phyloP scores from a whole-genome alignment of 306 rosid genomes.

The Mimosa bimucronata region DNA sequence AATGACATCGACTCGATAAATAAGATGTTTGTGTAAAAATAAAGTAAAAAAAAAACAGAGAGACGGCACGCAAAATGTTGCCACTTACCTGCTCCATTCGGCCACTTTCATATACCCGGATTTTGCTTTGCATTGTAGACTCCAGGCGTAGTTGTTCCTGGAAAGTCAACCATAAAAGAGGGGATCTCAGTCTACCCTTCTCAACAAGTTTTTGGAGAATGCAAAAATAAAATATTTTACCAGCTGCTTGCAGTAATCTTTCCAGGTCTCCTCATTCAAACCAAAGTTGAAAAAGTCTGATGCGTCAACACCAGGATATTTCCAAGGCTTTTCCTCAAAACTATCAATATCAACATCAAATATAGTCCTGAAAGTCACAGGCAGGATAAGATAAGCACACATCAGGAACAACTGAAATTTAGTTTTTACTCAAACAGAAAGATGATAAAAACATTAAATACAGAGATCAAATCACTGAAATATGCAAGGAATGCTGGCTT shows the following conservation, averaged over 20 bases:
- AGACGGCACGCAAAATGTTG: conserved; percentile 21
- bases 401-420: conserved; percentile 9
- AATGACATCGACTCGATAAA: conserved; percentile 32
- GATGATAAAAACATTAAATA: not conserved
- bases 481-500: conserved; percentile 7
- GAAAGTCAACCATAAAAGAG: conserved; percentile 15
- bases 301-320: conserved; percentile 72
- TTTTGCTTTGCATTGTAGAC: conserved; percentile 99
- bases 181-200: conserved; percentile 22
- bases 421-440: conserved; percentile 18
- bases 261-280: conserved; percentile 95
- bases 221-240: conserved; percentile 48
- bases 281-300: conserved; percentile 95
- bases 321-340: conserved; percentile 98
- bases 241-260: conserved; percentile 97
- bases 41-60: not conserved
- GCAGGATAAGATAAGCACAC: conserved; percentile 34
- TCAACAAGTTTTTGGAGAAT: conserved; percentile 23
- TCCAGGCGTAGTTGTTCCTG: conserved; percentile 98
- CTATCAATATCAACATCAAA: conserved; percentile 89
- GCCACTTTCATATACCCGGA: conserved; percentile 97
- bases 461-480: not conserved
- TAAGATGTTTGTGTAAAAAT: conserved; percentile 1
- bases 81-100: conserved; percentile 84
- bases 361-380: conserved; percentile 74